Base-by-base conservation (phyloP, 2,329 filamentous ascomycete genomes). In the Sporothrix inflata region DNA sequence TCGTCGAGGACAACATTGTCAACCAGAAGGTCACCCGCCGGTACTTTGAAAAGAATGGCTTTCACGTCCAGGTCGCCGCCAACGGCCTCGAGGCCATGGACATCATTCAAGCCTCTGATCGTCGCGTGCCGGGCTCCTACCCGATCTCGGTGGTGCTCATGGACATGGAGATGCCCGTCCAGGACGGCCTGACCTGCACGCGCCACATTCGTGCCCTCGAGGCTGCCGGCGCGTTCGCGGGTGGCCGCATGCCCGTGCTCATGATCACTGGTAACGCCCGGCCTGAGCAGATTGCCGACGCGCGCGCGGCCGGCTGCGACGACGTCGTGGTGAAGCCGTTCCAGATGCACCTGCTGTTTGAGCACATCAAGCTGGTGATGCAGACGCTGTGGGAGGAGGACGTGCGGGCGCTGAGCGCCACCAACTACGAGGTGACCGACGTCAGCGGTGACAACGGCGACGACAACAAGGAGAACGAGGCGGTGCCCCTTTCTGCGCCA, bases 81-180 rank as follows among this genome's bases (percentile, higher is more conserved):
- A 85, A 90, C 75, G 88, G 88, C 7, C 75, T 84, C 51, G 87
- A 89, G 76, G 87, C 87, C 0, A 80, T 89, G 19, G 83, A 87
- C 3, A 84, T 83, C 73, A 79, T 87, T 16, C 79, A 76, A 75
- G 78, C 71, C 57, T 80, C 76, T 12, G 78, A 78, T 75, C 72
- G 61, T 45, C 72, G 63, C 55, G 57, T 71, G 40, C 45, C 72
- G 3, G 74, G 71, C 21, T 42, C 70, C 7, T 81, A 84, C 34
- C 81, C 83, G 0, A 80, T 91, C 30, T 87, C 87, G 67, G 83
- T 92, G 4, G 87, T 93, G 21, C 83, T 93, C 24, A 93, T 93
- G 91, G 91, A 93, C 76, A 89, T 92, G 76, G 90, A 93, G 77
- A 93, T 93, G 91, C 91, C 91, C 1, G 81, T 92, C 19, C 91